Evolutionary conservation across 164 flowering plant genomes (phyloP), one percentile per base, ranked within the genome.

Genomic region (Berberis thunbergii): DNA sequence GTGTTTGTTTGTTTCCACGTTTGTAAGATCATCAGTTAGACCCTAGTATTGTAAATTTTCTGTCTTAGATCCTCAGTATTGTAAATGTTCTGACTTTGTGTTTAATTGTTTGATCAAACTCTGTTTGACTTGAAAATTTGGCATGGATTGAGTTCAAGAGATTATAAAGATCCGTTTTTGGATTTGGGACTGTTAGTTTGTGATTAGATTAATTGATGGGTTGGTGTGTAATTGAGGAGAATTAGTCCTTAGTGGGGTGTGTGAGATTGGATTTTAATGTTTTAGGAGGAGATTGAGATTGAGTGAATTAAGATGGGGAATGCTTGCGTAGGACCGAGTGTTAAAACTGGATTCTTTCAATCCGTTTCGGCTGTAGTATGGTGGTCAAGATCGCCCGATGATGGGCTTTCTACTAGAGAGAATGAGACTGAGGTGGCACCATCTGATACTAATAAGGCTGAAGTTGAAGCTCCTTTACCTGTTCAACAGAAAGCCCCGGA

Each of bases 241-340:
- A 26, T 26, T 26, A 26, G 26, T 26, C 26, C 26, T 26, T 26
- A 26, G 26, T 26, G 26, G 26, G 26, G 26, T 26, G 26, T 26
- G 26, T 26, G 26, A 26, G 49, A 46, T 4, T 4, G 49, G 49
- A 46, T 4, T 8, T 8, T 4, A 46, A 46, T 4, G 49, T 4
- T 8, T 46, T 4, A 46, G 49, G 8, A 8, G 8, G 49, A 46
- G 49, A 46, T 46, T 46, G 49, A 46, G 8, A 46, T 46, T 4
- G 49, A 46, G 49, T 46, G 49, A 46, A 8, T 4, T 46, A 46
- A 46, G 66, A 90, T 90, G 97, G 97, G 95, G 46, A 88, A 84
- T 49, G 79, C 69, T 54, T 76, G 79, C 57, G 75, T 76, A 13
- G 77, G 79, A 45, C 73, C 83, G 3, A 76, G 65, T 53, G 56